Evolutionary conservation across 176 grass and related monocot species (phyloP).

Genomic region (Oryza officinalis): DNA sequence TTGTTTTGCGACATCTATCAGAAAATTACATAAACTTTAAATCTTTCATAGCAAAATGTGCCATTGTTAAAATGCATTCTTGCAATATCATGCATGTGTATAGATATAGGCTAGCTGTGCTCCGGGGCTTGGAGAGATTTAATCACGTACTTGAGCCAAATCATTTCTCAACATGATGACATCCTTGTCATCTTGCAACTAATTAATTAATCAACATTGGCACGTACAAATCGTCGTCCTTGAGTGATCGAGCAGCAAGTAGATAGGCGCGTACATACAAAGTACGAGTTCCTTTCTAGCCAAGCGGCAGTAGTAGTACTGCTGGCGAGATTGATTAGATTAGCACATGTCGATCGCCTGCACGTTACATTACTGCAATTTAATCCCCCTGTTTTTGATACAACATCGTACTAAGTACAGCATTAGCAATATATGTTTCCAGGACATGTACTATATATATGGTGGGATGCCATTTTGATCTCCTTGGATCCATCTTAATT

Average conservation of each 20-base stretch:
- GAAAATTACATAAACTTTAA: too few relatives aligned
- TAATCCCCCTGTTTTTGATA: background rate
- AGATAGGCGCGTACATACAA: background rate
- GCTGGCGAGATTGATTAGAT: background rate
- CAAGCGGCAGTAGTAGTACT: background rate
- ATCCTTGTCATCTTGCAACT: background rate
- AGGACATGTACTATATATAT: background rate
- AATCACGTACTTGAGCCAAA: background rate
- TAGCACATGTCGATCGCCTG: background rate
- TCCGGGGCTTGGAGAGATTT: background rate
- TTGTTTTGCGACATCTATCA: too few relatives aligned
- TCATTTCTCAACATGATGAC: background rate
- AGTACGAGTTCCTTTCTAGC: background rate
- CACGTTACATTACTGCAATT: background rate
- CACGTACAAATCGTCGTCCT: background rate
- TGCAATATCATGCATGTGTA: too few relatives aligned
- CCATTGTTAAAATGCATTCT: too few relatives aligned
- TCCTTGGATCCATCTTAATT: background rate
- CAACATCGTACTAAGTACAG: background rate
- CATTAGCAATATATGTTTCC: background rate
- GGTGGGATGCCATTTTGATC: background rate
- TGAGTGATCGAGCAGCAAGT: background rate
- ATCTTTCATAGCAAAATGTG: too few relatives aligned
- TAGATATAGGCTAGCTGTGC: background rate
- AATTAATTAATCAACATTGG: background rate